Conservation (phyloP, 2,329 filamentous ascomycete species). For the Plectosphaerella plurivora region DNA sequence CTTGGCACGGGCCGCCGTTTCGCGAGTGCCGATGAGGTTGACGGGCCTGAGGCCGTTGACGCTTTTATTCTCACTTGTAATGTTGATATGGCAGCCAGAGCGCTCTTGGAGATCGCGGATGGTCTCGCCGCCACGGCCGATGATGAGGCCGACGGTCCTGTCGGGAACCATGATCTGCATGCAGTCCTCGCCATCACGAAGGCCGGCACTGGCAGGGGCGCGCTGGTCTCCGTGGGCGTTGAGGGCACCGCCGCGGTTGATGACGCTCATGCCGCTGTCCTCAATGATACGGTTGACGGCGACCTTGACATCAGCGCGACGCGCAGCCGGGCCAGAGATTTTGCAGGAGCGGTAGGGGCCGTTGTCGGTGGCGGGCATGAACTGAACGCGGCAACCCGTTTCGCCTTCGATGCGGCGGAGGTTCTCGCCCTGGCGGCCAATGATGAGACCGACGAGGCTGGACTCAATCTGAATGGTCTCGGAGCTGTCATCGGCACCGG, state of each 20-base stretch:
- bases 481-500: constrained; percentile 56
- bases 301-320: constrained; percentile 71
- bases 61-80: constrained; percentile 89
- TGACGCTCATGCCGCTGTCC: constrained; percentile 60
- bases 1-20: constrained; percentile 73
- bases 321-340: constrained; percentile 69
- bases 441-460: constrained; percentile 82
- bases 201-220: constrained; percentile 30
- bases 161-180: constrained; percentile 94
- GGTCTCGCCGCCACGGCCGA: constrained; percentile 88
- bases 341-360: constrained; percentile 78
- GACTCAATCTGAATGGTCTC: constrained; percentile 87
- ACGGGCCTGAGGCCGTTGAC: constrained; percentile 85
- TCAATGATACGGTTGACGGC: constrained; percentile 87
- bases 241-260: constrained; percentile 38
- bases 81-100: constrained; percentile 93
- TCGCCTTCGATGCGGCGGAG: constrained; percentile 79
- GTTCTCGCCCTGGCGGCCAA: constrained; percentile 87
- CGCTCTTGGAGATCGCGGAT: constrained; percentile 89
- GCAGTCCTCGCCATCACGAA: constrained; percentile 77
- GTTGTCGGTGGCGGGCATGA: constrained; percentile 71
- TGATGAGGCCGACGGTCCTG: constrained; percentile 87
- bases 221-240: constrained; percentile 28
- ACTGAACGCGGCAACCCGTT: constrained; percentile 80
- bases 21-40: constrained; percentile 77